Conservation (phyloP, 2,329 filamentous ascomycete genomes). For the Aspergillus sp. region DNA sequence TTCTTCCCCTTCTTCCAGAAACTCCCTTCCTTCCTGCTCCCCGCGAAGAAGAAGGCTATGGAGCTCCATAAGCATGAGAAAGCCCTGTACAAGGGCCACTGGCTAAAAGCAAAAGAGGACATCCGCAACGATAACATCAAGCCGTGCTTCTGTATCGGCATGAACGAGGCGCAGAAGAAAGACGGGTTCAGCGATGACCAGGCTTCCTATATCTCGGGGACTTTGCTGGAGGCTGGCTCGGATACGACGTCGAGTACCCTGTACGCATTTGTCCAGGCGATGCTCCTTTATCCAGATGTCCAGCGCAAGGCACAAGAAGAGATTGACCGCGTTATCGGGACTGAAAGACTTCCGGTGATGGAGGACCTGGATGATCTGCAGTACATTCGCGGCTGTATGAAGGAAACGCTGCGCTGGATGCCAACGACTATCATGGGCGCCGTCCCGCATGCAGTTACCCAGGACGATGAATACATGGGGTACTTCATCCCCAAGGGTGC, state of each 20-base stretch:
- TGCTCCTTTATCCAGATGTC: constrained; percentile 48
- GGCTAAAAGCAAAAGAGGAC: constrained; percentile 41
- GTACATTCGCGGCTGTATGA: constrained; percentile 53
- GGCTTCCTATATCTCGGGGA: constrained; percentile 34
- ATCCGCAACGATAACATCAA: constrained; percentile 28
- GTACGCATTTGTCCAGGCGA: constrained; percentile 50
- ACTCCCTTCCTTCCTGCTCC: constrained; percentile 45
- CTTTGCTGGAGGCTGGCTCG: constrained; percentile 45
- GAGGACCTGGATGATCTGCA: constrained; percentile 24
- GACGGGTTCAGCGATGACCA: constrained; percentile 33
- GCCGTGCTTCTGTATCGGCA: constrained; percentile 28
- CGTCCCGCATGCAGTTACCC: constrained; percentile 49
- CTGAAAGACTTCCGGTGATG: constrained; percentile 49
- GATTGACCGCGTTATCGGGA: constrained; percentile 52
- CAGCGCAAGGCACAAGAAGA: constrained; percentile 27
- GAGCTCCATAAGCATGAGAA: constrained; percentile 46
- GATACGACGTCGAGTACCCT: constrained; percentile 53
- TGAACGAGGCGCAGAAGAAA: constrained; percentile 31
- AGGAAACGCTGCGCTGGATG: constrained; percentile 58
- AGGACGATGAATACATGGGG: constrained; percentile 51
- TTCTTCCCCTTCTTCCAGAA: constrained; percentile 46
- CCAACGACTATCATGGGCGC: constrained; percentile 45
- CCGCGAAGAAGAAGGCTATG: constrained; percentile 41
- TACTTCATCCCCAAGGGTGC: constrained; percentile 52
- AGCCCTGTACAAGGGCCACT: constrained; percentile 43